A percentile compares a stretch with the other conserved stretches of the same genome.
phyloP scores from a whole-genome alignment of 2,329 filamentous ascomycete genomes.

The Fusarium tanahbumbuense region DNA sequence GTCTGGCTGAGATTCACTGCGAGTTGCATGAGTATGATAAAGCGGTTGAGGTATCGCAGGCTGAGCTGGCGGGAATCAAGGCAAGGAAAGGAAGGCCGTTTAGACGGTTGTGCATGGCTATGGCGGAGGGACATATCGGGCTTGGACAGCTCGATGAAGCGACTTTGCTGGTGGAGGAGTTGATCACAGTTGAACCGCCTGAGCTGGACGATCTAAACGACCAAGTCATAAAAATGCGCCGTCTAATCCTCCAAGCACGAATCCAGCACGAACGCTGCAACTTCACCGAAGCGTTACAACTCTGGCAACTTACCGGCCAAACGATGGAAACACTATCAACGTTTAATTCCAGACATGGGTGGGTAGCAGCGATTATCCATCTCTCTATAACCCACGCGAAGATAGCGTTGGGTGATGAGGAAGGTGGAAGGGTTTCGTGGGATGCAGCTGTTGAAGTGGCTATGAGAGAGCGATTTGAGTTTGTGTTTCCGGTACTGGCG shows the following conservation, averaged over 20 bases:
- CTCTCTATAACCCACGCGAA: constrained; percentile 48
- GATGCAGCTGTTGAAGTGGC: constrained; percentile 39
- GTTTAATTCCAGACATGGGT: constrained; percentile 40
- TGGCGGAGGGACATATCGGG: constrained; percentile 43
- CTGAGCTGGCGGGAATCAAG: constrained; percentile 35
- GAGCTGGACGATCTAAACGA: constrained; percentile 49
- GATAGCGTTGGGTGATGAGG: constrained; percentile 33
- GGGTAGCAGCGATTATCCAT: constrained; percentile 44
- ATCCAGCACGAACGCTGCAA: constrained; percentile 30
- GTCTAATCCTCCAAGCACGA: constrained; percentile 44
- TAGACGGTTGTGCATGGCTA: constrained; percentile 43
- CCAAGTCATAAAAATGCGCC: constrained; percentile 49
- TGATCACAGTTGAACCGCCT: constrained; percentile 33
- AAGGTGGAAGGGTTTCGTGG: constrained; percentile 40
- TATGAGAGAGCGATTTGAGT: constrained; percentile 48
- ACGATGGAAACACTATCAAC: constrained; percentile 39
- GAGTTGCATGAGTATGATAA: constrained; percentile 45
- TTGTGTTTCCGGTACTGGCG: constrained; percentile 47
- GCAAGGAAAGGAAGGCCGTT: constrained; percentile 39
- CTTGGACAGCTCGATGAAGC: constrained; percentile 31
- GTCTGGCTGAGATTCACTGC: constrained; percentile 47
- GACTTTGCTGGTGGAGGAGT: constrained; percentile 18
- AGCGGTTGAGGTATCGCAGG: constrained; percentile 38
- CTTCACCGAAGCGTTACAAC: constrained; percentile 28
- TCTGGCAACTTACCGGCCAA: constrained; percentile 39